Evolutionary conservation across 106 monocot species (phyloP).

Genomic region (Agapanthus africanus): DNA sequence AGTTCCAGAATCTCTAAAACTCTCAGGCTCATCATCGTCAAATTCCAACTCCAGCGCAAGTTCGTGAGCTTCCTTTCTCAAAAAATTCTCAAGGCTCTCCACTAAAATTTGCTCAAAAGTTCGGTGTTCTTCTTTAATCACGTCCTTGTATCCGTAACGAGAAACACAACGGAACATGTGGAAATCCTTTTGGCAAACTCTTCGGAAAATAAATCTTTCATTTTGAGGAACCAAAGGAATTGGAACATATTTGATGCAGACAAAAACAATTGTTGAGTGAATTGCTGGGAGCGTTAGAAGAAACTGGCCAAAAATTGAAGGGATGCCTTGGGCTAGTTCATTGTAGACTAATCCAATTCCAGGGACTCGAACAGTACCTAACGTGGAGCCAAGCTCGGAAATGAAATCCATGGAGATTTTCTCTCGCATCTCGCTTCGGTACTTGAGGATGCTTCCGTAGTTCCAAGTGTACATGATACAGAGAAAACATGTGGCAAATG

Average conservation of each 20-base stretch:
- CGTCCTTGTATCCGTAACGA: slow-evolving; percentile 83
- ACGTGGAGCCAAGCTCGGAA: slow-evolving; percentile 53
- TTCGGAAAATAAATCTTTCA: slow-evolving; percentile 75
- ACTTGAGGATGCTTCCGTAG: slow-evolving; percentile 77
- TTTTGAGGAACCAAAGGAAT: slow-evolving; percentile 61
- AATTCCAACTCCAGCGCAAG: slow-evolving; percentile 39
- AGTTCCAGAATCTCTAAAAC: slow-evolving; percentile 8
- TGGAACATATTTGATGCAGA: slow-evolving; percentile 81
- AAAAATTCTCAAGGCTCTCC: slow-evolving; percentile 67
- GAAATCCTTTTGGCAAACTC: slow-evolving; percentile 72
- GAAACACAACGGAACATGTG: slow-evolving; percentile 89
- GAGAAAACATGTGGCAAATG: slow-evolving; percentile 62
- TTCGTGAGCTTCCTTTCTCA: slow-evolving; percentile 68
- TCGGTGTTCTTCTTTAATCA: slow-evolving; percentile 59
- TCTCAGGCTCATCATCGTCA: slow-evolving; percentile 16
- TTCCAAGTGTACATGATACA: slow-evolving; percentile 80
- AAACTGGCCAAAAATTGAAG: slow-evolving; percentile 68
- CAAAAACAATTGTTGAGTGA: slow-evolving; percentile 71
- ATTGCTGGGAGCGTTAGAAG: slow-evolving; percentile 66
- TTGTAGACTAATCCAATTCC: slow-evolving; percentile 84
- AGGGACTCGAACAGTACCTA: slow-evolving; percentile 70
- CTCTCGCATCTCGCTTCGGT: slow-evolving; percentile 67
- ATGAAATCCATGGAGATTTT: slow-evolving; percentile 88
- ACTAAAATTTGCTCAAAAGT: slow-evolving; percentile 66
- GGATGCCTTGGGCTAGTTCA: slow-evolving; percentile 75